Evolutionary conservation across 805 yeast species (phyloP).

Genomic region (Pichia occidentalis): DNA sequence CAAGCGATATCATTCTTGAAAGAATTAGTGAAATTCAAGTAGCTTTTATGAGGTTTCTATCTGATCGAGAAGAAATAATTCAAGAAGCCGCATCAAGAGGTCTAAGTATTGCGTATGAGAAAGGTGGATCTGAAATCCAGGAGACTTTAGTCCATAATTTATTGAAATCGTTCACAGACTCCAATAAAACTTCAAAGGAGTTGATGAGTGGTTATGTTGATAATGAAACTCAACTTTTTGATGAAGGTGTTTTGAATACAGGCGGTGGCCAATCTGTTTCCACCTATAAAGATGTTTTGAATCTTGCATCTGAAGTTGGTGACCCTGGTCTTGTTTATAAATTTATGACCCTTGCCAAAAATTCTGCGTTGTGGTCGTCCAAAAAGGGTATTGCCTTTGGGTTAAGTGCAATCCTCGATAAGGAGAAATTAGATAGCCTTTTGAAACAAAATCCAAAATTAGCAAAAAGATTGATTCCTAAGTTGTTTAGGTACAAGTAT

Average conservation of each 20-base stretch:
- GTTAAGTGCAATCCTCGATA: constrained; percentile 75
- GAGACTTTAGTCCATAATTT: constrained; percentile 69
- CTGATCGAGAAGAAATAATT: constrained; percentile 77
- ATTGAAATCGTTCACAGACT: constrained; percentile 70
- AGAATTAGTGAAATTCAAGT: constrained; percentile 59
- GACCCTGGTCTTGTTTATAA: constrained; percentile 91
- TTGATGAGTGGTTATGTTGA: constrained; percentile 62
- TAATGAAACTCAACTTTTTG: constrained; percentile 78
- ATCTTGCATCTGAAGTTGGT: constrained; percentile 88
- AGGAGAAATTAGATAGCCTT: constrained; percentile 61
- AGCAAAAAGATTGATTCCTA: constrained; percentile 64
- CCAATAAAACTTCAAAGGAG: constrained; percentile 37
- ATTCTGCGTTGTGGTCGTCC: constrained; percentile 86
- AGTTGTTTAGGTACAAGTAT: constrained; percentile 73
- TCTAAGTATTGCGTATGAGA: constrained; percentile 70
- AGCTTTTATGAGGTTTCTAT: constrained; percentile 69
- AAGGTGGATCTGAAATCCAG: constrained; percentile 60
- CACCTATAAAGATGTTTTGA: constrained; percentile 85
- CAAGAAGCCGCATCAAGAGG: constrained; percentile 94
- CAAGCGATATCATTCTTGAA: constrained; percentile 36
- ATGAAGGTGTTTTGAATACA: constrained; percentile 71
- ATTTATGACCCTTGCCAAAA: constrained; percentile 86
- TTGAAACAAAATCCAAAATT: constrained; percentile 47
- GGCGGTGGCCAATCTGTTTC: constrained; percentile 83
- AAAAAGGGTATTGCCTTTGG: constrained; percentile 94